These are phyloP conservation scores for Leishmania tarentolae DNA, from an alignment of 208 protist species.

Conservation along the genomic window DNA sequence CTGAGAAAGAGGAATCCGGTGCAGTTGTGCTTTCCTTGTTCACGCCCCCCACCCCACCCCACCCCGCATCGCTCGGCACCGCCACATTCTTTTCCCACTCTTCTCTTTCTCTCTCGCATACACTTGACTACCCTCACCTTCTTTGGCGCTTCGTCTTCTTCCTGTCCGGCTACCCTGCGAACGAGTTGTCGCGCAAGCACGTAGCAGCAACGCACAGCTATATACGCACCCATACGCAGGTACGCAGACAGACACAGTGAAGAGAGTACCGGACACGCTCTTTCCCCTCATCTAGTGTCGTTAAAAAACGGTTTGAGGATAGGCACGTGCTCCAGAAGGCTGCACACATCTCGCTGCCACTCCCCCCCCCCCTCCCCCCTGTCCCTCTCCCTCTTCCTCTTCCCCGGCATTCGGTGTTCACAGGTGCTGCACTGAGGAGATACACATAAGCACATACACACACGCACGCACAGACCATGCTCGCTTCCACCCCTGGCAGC, in stretches of 20 bases:
- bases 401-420: too few relatives aligned
- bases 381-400: too few relatives aligned
- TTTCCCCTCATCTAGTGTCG: neutral
- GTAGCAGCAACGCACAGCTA: neutral
- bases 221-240: slow-evolving; percentile 4
- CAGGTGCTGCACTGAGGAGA: too few relatives aligned
- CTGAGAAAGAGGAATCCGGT: neutral
- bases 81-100: neutral
- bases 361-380: neutral
- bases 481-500: slow-evolving; percentile 21
- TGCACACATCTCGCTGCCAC: too few relatives aligned
- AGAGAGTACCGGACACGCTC: neutral
- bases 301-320: neutral
- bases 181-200: neutral
- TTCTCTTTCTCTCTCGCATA: neutral
- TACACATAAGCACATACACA: too few relatives aligned
- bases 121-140: neutral
- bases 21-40: neutral
- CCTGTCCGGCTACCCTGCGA: neutral
- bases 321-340: neutral
- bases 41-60: neutral
- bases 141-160: neutral
- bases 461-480: slow-evolving; percentile 9
- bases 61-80: neutral
- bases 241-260: neutral